Evolutionary conservation across 768 basidiomycete species (phyloP), one percentile per base, ranked within the genome.

Genomic region (Boletus rufocinnamomeus): DNA sequence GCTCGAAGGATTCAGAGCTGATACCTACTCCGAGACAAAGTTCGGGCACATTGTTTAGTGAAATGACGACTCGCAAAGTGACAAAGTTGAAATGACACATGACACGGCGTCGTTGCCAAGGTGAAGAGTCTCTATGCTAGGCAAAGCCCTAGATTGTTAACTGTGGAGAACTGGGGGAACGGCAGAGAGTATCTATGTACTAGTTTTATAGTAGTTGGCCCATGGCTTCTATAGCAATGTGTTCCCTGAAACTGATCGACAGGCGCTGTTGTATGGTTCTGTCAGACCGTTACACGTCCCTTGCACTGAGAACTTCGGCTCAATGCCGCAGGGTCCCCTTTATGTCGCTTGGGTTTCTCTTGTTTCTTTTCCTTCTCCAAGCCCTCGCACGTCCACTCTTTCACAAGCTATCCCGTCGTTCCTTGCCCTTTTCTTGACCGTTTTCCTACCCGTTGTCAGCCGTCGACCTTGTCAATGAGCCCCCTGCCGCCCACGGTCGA

Each of bases 381-480:
- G 27, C 28, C 44, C 44, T 45, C 47, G 21, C 30, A 17, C 48
- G 21, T 32, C 11, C 44, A 23, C 46, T 64, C 51, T 2, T 56
- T 41, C 46, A 28, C 49, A 54, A 23, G 34, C 49, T 30, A 32
- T 17, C 38, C 40, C 25, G 32, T 55, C 37, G 46, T 49, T 51
- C 53, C 34, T 45, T 50, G 34, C 17, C n/a, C 19, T 35, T 30
- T 38, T 48, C 8, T 27, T 19, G 40, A 30, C 52, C 30, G 23
- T 30, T 30, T 34, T 44, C n/a, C 25, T 45, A 2, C n/a, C 9
- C 49, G 4, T 48, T 19, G n/a, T n/a, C n/a, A n/a, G n/a, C n/a
- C n/a, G n/a, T n/a, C n/a, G 5, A 8, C 58, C 34, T 41, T 41
- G 58, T 63, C 63, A 27, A 68, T 65, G 61, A 49, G 34, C 55